Evolutionary conservation across 345 rosid genomes (phyloP).

Genomic region (Rhodamnia argentea): DNA sequence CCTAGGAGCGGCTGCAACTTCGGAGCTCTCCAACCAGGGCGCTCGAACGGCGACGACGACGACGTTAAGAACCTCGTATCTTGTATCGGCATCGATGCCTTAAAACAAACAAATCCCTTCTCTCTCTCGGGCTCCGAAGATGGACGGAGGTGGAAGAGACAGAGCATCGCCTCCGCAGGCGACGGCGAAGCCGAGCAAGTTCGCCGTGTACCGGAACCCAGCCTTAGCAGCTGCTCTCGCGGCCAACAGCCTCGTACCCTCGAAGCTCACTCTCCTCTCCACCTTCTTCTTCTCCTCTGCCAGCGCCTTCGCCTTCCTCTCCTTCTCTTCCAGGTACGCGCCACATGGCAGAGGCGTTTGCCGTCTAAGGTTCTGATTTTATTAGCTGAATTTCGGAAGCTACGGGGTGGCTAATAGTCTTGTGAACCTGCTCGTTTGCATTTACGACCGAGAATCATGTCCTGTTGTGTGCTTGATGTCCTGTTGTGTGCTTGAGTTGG

Average conservation of each 20-base stretch:
- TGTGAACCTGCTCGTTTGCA: neutral
- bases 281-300: slow-evolving; percentile 46
- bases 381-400: neutral
- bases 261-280: slow-evolving; percentile 44
- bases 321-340: slow-evolving; percentile 38
- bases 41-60: neutral
- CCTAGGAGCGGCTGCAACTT: neutral
- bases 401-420: neutral
- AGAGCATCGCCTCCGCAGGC: slow-evolving; percentile 18
- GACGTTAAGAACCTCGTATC: neutral
- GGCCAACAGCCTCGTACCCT: slow-evolving; percentile 63
- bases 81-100: neutral
- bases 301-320: slow-evolving; percentile 52
- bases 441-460: neutral
- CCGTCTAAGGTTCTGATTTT: neutral
- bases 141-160: neutral
- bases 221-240: slow-evolving; percentile 67
- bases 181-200: slow-evolving; percentile 37
- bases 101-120: neutral
- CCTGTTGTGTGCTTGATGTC: neutral
- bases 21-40: neutral
- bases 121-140: neutral
- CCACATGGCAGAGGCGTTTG: neutral
- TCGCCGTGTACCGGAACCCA: slow-evolving; percentile 76
- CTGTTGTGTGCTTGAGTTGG: neutral